Evolutionary conservation across 257 asterid genomes (phyloP), one percentile per base, ranked within the genome.

Genomic region (Salvia hispanica): DNA sequence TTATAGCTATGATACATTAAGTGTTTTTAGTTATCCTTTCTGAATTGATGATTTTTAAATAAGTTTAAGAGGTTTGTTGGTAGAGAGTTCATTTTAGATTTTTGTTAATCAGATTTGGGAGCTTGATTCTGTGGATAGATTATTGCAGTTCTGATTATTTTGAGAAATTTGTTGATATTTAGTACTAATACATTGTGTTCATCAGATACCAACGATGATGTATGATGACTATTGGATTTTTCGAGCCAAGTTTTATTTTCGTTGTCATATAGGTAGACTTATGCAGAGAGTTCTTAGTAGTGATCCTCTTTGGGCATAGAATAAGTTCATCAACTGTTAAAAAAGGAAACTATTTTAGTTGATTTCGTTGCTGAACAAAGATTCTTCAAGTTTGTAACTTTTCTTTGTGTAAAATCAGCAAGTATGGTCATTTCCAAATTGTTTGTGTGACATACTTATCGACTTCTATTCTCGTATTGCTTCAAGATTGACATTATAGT

Each of bases 121-220:
- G 31, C 69, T 76, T 7, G 42, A 59, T 46, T 45, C 57, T 71
- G 46, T 21, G 44, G 34, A 36, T 58, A 60, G 55, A 66, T 54
- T 48, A 58, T 11, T 28, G 15, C 56, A 11, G 7, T 57, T 64
- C 48, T 56, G 18, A 21, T 39, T 62, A 36, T 47, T 47, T 62
- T 52, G 51, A 71, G 62, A 73, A 64, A 62, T 73, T 63, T 39
- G 48, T 76, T 47, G 43, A 46, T 69, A 52, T 66, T 55, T 79
- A 71, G 78, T 82, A 80, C 95, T 84, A 76, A 89, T 85, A 69
- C 75, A 69, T 77, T 82, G 81, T 88, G 72, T 85, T 88, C 80
- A 70, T 76, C 95, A 85, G 92, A 83, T 85, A 77, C 85, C 91
- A 85, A 78, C 67, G 86, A 83, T 83, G 95, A 83, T 85, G 88